A percentile compares a stretch with the other conserved stretches of the same genome.
Evolutionary conservation across 495 filamentous ascomycete species (phyloP).

Genomic region (Cladorrhinum samala): DNA sequence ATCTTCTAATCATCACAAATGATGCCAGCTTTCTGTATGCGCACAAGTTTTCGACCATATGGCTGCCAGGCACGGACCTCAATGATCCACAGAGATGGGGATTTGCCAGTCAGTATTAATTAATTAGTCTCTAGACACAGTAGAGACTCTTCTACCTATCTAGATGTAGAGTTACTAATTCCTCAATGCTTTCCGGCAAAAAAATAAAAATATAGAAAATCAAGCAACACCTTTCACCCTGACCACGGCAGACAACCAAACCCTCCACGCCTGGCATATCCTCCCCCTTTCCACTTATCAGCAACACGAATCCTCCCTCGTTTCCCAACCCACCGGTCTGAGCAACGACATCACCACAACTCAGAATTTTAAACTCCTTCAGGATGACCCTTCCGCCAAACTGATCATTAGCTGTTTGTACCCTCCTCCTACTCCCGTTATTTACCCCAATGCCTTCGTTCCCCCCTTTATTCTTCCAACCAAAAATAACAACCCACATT

Average conservation of each 20-base stretch:
- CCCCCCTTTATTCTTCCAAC: not conserved
- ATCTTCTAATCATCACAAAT: constrained; percentile 1
- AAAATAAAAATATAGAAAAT: constrained; percentile 35
- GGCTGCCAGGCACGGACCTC: constrained; percentile 54
- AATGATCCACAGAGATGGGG: constrained; percentile 73
- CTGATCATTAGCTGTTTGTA: constrained; percentile 53
- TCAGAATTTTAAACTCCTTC: constrained; percentile 53
- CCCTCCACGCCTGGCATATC: constrained; percentile 67
- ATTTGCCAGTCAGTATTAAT: constrained; percentile 60
- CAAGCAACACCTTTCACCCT: constrained; percentile 65
- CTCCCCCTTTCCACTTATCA: constrained; percentile 59
- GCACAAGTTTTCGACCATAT: constrained; percentile 61
- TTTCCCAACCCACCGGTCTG: constrained; percentile 44
- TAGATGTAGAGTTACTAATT: no score
- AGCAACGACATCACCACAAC: constrained; percentile 50
- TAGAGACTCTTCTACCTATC: not conserved
- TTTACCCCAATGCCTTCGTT: not conserved
- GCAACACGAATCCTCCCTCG: constrained; percentile 47
- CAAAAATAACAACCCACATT: not conserved
- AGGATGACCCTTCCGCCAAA: constrained; percentile 53
- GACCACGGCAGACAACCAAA: constrained; percentile 48
- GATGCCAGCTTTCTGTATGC: constrained; percentile 65
- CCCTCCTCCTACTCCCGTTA: constrained; percentile 4
- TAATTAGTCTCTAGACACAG: no score
- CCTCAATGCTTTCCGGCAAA: no score